phyloP scores from a whole-genome alignment of 306 rosid genomes.

The Canavalia gladiata region DNA sequence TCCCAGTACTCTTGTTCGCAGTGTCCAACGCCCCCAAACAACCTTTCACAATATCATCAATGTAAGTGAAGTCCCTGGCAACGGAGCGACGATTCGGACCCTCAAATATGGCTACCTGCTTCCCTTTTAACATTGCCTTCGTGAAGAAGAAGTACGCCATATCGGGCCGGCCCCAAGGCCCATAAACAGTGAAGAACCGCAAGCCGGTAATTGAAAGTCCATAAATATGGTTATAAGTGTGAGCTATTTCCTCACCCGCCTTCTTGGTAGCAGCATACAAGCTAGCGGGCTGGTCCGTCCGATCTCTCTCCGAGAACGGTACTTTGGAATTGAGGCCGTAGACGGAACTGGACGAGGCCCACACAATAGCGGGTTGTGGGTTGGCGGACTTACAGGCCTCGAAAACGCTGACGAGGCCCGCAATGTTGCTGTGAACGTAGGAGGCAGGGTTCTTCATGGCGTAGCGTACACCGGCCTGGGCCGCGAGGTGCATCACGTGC shows the following conservation, averaged over 20 bases:
- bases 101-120: constrained; percentile 44
- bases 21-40: constrained; percentile 59
- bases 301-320: constrained; percentile 57
- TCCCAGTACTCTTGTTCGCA: constrained; percentile 53
- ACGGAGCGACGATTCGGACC: constrained; percentile 46
- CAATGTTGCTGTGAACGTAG: constrained; percentile 55
- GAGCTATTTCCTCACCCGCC: constrained; percentile 61
- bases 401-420: constrained; percentile 50
- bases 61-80: constrained; percentile 59
- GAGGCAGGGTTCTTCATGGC: constrained; percentile 57
- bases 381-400: constrained; percentile 50
- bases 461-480: constrained; percentile 58
- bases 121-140: constrained; percentile 48
- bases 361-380: constrained; percentile 55
- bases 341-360: constrained; percentile 63
- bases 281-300: constrained; percentile 57
- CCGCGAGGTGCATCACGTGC: constrained; percentile 59
- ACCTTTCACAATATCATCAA: constrained; percentile 59
- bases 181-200: constrained; percentile 60
- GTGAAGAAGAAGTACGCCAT: constrained; percentile 62
- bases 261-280: constrained; percentile 58
- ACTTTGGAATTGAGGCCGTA: constrained; percentile 54
- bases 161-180: constrained; percentile 64
- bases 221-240: constrained; percentile 53
- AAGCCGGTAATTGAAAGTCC: constrained; percentile 56